Percentiles rank a stretch among this genome's conserved stretches.
These are phyloP conservation scores for Lonicera japonica DNA, from an alignment of 129 eudicot species.

Conservation along the genomic window DNA sequence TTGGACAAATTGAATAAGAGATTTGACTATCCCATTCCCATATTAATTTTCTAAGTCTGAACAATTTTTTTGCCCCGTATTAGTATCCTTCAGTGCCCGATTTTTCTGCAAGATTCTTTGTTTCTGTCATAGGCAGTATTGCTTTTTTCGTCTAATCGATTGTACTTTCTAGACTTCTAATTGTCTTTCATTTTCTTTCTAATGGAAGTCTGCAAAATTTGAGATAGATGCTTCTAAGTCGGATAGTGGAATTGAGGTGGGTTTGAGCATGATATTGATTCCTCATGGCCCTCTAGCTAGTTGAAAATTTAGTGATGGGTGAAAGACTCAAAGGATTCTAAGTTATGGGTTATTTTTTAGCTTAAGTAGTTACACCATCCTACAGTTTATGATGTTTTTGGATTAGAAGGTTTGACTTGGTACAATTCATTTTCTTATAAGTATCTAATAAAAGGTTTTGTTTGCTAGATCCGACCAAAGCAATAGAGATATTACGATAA, in stretches of 20 bases:
- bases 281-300: background rate
- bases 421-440: background rate
- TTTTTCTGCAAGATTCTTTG: no score
- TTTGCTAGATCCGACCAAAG: slow-evolving; percentile 67
- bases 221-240: background rate
- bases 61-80: background rate
- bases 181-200: background rate
- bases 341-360: no score
- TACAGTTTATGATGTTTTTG: background rate
- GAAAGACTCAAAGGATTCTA: no score
- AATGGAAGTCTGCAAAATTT: background rate
- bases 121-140: background rate
- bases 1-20: background rate
- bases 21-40: background rate
- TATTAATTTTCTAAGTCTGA: background rate
- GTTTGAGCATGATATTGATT: background rate
- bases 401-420: slow-evolving; percentile 2
- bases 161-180: background rate
- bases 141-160: no score
- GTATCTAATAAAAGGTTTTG: background rate
- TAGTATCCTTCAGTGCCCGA: background rate
- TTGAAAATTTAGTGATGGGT: background rate
- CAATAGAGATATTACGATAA: slow-evolving; percentile 99
- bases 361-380: slow-evolving; percentile 1
- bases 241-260: background rate